These are phyloP conservation scores for Hypsizygus marmoreus DNA, from an alignment of 768 basidiomycete species.

Conservation along the genomic window DNA sequence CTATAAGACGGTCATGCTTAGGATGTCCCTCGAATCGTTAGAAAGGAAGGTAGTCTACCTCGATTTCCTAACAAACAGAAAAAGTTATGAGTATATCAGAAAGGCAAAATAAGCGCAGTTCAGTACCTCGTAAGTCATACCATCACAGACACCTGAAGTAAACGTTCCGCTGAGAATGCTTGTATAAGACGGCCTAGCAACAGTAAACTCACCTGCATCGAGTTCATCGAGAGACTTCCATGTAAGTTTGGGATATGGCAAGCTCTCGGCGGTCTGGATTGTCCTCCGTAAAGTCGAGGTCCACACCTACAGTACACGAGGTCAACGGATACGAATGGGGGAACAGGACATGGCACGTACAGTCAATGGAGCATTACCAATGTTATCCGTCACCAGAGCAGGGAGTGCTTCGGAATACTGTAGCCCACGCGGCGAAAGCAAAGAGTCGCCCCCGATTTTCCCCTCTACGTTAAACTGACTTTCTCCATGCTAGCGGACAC, in stretches of 20 bases:
- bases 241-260: slow-evolving; percentile 89
- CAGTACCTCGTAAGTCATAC: slow-evolving; percentile 91
- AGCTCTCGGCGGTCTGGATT: slow-evolving; percentile 80
- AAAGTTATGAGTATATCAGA: slow-evolving; percentile 1
- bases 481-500: slow-evolving; percentile 83
- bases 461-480: slow-evolving; percentile 96
- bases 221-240: slow-evolving; percentile 99
- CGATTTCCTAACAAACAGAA: slow-evolving; percentile 66
- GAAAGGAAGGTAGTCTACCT: slow-evolving; percentile 48
- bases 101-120: neutral
- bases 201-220: slow-evolving; percentile 69
- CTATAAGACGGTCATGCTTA: too few species aligned
- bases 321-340: slow-evolving; percentile 2
- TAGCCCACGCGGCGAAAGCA: slow-evolving; percentile 81
- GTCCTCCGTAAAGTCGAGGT: slow-evolving; percentile 96
- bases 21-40: too few species aligned
- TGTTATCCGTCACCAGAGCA: slow-evolving; percentile 83
- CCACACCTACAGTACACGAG: slow-evolving; percentile 70
- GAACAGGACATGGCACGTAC: slow-evolving; percentile 41
- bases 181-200: neutral
- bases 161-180: neutral
- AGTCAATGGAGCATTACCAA: slow-evolving; percentile 86
- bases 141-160: slow-evolving; percentile 86
- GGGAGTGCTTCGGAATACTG: slow-evolving; percentile 87
- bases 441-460: slow-evolving; percentile 96